These are phyloP conservation scores for Cryptococcus sp. DNA, from an alignment of 1,284 basidiomycete species.

Conservation along the genomic window DNA sequence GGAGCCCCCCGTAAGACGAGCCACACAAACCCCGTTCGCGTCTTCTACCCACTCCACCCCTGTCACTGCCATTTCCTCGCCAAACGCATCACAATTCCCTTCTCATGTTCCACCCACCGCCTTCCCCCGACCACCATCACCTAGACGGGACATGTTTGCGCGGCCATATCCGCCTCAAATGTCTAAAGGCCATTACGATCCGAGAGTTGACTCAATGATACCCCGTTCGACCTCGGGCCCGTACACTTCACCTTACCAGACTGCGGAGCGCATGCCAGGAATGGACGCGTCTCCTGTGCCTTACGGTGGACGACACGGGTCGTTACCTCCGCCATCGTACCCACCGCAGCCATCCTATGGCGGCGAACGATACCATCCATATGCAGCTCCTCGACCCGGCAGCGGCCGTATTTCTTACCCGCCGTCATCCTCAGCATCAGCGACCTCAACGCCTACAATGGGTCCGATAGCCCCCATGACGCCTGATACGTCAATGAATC, in stretches of 20 bases:
- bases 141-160: slow-evolving; percentile 9
- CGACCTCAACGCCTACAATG: neutral
- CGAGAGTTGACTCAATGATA: neutral
- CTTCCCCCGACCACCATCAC: slow-evolving; percentile 15
- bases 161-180: slow-evolving; percentile 15
- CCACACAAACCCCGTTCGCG: slow-evolving; percentile 12
- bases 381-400: slow-evolving; percentile 5
- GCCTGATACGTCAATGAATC: neutral
- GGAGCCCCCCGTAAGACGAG: slow-evolving; percentile 26
- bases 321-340: slow-evolving; percentile 8
- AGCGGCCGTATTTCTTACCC: slow-evolving; percentile 11
- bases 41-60: slow-evolving; percentile 15
- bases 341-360: slow-evolving; percentile 10
- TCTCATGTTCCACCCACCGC: slow-evolving; percentile 18
- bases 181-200: slow-evolving; percentile 4
- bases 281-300: too few species aligned
- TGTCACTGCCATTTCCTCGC: slow-evolving; percentile 22
- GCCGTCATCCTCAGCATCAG: slow-evolving; percentile 3
- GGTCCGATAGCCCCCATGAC: slow-evolving; percentile 1
- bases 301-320: slow-evolving; percentile 6
- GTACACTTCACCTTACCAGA: slow-evolving; percentile 10
- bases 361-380: slow-evolving; percentile 16
- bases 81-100: slow-evolving; percentile 16
- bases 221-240: slow-evolving; percentile 4
- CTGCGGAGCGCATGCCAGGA: too few species aligned